Evolutionary conservation across 2,329 filamentous ascomycete species (phyloP), one percentile per base, ranked within the genome.

Genomic region (Teratosphaeria nubilosa): DNA sequence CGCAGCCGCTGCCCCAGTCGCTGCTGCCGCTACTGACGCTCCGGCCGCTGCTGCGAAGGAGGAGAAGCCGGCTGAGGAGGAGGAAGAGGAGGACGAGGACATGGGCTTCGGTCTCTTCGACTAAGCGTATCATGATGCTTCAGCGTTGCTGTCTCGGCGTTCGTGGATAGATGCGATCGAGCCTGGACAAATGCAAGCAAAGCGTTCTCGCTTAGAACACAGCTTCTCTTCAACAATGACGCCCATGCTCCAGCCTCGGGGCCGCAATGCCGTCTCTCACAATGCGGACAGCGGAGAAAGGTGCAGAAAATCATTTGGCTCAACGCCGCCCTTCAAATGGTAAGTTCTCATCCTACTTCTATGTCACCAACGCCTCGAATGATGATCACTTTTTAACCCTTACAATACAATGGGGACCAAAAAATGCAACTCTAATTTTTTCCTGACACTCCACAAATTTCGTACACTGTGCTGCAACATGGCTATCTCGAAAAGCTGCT

Each of bases 391-490:
- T 85, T 86, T 86, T 85, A 86, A 85, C 82, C 77, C 82, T 77
- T 78, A 84, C 73, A 69, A 73, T 70, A 72, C 71, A 55, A 74
- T 84, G 82, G 83, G 75, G 81, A 84, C 80, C 78, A 78, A 80
- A 76, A 76, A 52, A 79, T 83, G 82, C 82, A 83, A 81, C 77
- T 86, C 82, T 86, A 85, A 85, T 86, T 86, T 86, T 85, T 86
- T 85, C 73, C 81, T 85, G 83, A 86, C n/a, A 51, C 45, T 14
- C 32, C 45, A 24, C 22, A 20, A 32, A 45, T 45, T 3, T 22
- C 14, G 10, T 51, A 22, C 41, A 22, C 13, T n/a, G 34, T 14
- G 13, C 13, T 41, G 20, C 5, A n/a, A 6, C n/a, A 6, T 48
- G 6, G 16, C n/a, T 48, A 11, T n/a, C 41, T 48, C n/a, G 6